Evolutionary conservation across 768 basidiomycete genomes (phyloP), one percentile per base, ranked within the genome.

Genomic region (Collybia mongolica): DNA sequence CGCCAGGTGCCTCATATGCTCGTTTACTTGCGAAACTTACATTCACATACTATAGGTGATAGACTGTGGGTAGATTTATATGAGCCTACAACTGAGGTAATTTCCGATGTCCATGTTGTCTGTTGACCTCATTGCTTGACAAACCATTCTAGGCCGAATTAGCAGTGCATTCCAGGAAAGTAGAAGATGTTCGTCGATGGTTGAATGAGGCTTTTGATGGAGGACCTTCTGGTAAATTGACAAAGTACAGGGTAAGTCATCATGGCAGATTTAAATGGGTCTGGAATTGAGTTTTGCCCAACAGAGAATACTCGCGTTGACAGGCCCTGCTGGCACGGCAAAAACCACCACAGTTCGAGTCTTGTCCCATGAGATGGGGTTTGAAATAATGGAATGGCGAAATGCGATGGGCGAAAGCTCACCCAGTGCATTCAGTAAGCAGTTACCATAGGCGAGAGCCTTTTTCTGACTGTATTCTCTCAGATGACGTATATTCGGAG

Each of bases 321-420:
- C 90, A 2, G 96, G 96, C 1, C 91, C 93, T 0, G 86, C 96
- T 6, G 96, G 96, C 1, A 82, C 84, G 0, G 96, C 83, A 0
- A 99, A 99, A 73, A 97, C 96, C 0, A 80, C 93, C 0, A 92
- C 92, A 0, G 57, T 98, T 2, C 80, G 82, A 22, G 79, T 93
- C 2, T 70, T 99, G 18, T 76, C 90, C 0, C 70, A 69, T 14
- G 91, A 95, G 59, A 68, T 95, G 57, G 81, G 75, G 2, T 82
- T 90, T 46, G 88, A 94, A 44, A 76, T 97, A 29, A 61, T 93
- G 19, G 96, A 99, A 62, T 98, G 94, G 92, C 72, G 79, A 39
- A 91, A 88, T 62, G 69, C 80, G 0, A 72, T 80, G 48, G 84
- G 81, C 39, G 87, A 88, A 41, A 63, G 65, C 18, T 63, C 65